Conservation (phyloP, 2,329 filamentous ascomycete species). For the Penicillium sp. region DNA sequence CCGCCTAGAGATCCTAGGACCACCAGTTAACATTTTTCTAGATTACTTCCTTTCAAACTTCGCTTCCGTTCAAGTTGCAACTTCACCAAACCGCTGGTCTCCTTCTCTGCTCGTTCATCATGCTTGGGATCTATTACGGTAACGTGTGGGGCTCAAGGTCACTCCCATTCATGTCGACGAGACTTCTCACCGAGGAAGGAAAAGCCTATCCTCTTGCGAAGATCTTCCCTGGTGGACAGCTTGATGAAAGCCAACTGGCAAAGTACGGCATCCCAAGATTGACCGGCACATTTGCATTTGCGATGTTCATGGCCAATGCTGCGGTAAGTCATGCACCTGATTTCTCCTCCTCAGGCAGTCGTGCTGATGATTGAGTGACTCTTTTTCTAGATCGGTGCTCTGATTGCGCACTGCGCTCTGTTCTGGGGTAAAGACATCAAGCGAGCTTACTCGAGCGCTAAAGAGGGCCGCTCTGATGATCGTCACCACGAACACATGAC, state of each 20-base stretch:
- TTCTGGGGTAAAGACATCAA: slow-evolving; percentile 54
- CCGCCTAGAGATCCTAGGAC: no score
- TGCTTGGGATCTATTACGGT: slow-evolving; percentile 50
- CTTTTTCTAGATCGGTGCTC: slow-evolving; percentile 47
- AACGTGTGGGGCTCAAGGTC: slow-evolving; percentile 44
- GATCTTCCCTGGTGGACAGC: slow-evolving; percentile 34
- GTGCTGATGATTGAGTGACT: slow-evolving; percentile 5
- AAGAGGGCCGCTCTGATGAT: slow-evolving; percentile 42
- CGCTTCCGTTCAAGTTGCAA: slow-evolving; percentile 50
- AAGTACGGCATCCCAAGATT: slow-evolving; percentile 45
- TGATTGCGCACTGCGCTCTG: slow-evolving; percentile 47
- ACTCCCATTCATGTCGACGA: slow-evolving; percentile 53
- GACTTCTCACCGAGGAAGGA: slow-evolving; percentile 39
- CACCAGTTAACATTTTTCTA: slow-evolving; percentile 17
- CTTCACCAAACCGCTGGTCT: slow-evolving; percentile 44
- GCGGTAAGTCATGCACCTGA: slow-evolving; percentile 37
- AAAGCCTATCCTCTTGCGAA: slow-evolving; percentile 36
- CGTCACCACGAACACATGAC: slow-evolving; percentile 50
- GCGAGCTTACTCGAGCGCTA: slow-evolving; percentile 44
- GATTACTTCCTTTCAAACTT: slow-evolving; percentile 51
- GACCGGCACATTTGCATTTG: slow-evolving; percentile 47
- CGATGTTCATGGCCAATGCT: slow-evolving; percentile 53
- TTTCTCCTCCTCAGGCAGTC: background rate
- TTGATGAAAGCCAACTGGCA: slow-evolving; percentile 32
- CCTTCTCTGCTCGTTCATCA: slow-evolving; percentile 45